These are phyloP conservation scores for Diaporthe ilicicola DNA, from an alignment of 2,329 filamentous ascomycete species.

Conservation along the genomic window DNA sequence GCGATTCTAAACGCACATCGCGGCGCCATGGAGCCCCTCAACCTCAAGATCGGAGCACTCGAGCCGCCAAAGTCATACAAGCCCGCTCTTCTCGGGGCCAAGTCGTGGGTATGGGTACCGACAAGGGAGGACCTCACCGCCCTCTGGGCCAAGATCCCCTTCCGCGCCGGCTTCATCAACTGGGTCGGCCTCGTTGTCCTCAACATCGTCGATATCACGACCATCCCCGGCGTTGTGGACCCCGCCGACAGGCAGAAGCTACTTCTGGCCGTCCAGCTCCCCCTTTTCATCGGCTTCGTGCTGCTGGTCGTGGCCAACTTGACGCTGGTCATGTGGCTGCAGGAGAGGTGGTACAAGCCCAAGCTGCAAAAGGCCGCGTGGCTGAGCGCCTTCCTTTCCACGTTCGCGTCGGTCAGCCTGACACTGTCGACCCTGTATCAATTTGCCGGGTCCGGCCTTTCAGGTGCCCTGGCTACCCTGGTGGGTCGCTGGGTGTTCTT, in stretches of 20 bases:
- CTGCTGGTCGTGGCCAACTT: conserved; percentile 12
- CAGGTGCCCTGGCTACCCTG: neutral
- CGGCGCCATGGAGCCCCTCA: conserved; percentile 10
- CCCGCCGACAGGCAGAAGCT: conserved; percentile 2
- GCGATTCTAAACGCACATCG: conserved; percentile 13
- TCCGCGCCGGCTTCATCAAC: conserved; percentile 14
- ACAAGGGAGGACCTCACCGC: neutral
- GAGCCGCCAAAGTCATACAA: conserved; percentile 18
- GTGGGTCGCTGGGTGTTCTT: conserved; percentile 19
- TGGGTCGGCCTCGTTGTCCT: conserved; percentile 7
- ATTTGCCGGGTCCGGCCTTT: neutral
- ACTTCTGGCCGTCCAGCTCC: neutral
- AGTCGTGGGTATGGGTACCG: conserved; percentile 9
- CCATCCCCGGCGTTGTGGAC: conserved; percentile 1
- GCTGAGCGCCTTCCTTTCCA: conserved; percentile 6
- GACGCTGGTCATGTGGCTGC: conserved; percentile 3
- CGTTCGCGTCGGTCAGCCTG: conserved; percentile 1
- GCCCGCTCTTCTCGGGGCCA: neutral
- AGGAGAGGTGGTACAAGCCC: conserved; percentile 20
- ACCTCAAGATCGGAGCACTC: conserved; percentile 13
- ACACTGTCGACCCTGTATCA: conserved; percentile 19
- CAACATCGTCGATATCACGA: conserved; percentile 2
- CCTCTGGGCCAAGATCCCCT: conserved; percentile 15
- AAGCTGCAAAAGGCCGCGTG: conserved; percentile 9
- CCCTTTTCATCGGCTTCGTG: neutral